A percentile compares a stretch with the other conserved stretches of the same genome.
phyloP scores from a whole-genome alignment of 257 asterid species.

The Capsicum rhomboideum region DNA sequence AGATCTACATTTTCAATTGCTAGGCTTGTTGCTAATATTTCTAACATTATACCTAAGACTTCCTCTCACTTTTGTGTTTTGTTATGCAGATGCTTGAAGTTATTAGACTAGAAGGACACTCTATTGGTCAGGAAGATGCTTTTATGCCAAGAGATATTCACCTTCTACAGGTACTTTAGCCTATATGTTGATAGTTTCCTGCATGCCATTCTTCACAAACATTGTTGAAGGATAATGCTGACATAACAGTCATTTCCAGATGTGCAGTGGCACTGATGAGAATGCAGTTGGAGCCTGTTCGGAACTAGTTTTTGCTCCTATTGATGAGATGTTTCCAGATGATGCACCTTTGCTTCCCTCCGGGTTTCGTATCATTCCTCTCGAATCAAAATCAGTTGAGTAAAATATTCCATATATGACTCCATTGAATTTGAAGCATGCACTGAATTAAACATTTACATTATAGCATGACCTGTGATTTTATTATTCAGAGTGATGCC shows the following conservation, averaged over 20 bases:
- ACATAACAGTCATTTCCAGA: conserved; percentile 33
- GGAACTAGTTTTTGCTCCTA: conserved; percentile 93
- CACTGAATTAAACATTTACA: not conserved
- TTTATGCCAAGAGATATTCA: conserved; percentile 81
- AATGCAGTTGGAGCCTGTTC: conserved; percentile 85
- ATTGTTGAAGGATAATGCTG: not conserved
- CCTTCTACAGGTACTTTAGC: conserved; percentile 64
- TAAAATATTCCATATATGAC: not conserved
- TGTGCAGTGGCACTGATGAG: conserved; percentile 94
- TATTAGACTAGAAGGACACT: conserved; percentile 83
- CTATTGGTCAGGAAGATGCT: conserved; percentile 71
- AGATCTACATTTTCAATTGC: not conserved
- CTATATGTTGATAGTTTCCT: not conserved
- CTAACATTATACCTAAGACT: not conserved
- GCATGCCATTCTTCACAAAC: not conserved
- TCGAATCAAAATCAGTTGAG: conserved; percentile 85
- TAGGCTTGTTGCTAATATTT: not conserved
- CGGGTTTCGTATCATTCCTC: conserved; percentile 89
- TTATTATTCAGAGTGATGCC: conserved; percentile 27
- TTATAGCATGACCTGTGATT: conserved; percentile 2
- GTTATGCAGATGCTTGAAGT: conserved; percentile 85
- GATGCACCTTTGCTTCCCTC: conserved; percentile 88
- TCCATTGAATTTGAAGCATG: not conserved
- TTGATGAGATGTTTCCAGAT: conserved; percentile 93
- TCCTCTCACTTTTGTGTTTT: not conserved